A percentile compares a stretch with the other conserved stretches of the same genome.
These are phyloP conservation scores for Claviceps purpurea DNA, from an alignment of 2,329 filamentous ascomycete genomes.

Conservation along the genomic window DNA sequence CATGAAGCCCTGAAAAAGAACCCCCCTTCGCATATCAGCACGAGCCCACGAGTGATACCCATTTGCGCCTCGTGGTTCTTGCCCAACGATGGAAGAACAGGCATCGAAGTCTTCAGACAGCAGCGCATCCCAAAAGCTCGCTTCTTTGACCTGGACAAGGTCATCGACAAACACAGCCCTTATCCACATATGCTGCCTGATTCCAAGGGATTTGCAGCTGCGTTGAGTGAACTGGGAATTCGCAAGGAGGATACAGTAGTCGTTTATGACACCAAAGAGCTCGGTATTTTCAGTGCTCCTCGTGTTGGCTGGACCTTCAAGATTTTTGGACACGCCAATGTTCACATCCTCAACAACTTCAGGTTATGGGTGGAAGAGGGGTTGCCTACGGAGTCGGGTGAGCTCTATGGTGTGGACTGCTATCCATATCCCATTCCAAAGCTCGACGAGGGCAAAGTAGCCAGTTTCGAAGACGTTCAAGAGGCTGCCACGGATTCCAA, in stretches of 20 bases:
- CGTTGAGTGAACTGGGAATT: conserved; percentile 83
- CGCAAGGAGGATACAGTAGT: conserved; percentile 78
- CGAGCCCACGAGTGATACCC: conserved; percentile 71
- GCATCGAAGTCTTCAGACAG: conserved; percentile 67
- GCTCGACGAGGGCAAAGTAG: conserved; percentile 50
- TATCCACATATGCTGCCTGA: conserved; percentile 96
- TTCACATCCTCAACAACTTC: conserved; percentile 93
- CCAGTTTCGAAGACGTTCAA: conserved; percentile 70
- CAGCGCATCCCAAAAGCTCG: conserved; percentile 77
- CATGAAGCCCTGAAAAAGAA: conserved; percentile 71
- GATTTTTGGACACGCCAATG: conserved; percentile 76
- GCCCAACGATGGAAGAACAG: conserved; percentile 76
- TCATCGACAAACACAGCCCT: conserved; percentile 75
- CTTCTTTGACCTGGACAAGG: conserved; percentile 91
- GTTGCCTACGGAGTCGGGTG: conserved; percentile 67
- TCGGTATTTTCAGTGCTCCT: conserved; percentile 89
- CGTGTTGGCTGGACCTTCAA: conserved; percentile 87
- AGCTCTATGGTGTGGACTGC: conserved; percentile 54
- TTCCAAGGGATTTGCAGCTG: conserved; percentile 65
- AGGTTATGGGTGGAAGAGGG: conserved; percentile 82
- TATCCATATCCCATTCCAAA: conserved; percentile 51
- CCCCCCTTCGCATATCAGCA: conserved; percentile 63
- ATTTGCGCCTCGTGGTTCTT: conserved; percentile 94
- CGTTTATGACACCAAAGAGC: conserved; percentile 83
- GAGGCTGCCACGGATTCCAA: conserved; percentile 62